Evolutionary conservation across 805 yeast genomes (phyloP).

Genomic region (Jamesozyma hellenica): DNA sequence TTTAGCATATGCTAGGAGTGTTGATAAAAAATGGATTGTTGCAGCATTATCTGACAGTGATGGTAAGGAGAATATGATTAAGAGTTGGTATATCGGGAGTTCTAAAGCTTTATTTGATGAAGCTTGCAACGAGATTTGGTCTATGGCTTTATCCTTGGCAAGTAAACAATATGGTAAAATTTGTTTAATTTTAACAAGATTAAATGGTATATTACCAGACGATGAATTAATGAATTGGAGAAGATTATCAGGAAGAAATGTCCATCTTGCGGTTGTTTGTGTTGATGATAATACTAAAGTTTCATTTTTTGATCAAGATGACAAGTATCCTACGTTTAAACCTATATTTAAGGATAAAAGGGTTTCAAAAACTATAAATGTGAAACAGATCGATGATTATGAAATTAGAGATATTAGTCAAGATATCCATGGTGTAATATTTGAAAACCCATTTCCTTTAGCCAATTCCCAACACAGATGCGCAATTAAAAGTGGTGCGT

Average conservation of each 20-base stretch:
- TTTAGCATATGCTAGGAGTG: slow-evolving; percentile 73
- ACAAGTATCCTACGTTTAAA: slow-evolving; percentile 28
- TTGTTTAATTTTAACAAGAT: slow-evolving; percentile 56
- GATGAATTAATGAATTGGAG: slow-evolving; percentile 78
- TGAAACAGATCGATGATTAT: slow-evolving; percentile 18
- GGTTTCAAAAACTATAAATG: slow-evolving; percentile 10
- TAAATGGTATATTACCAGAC: slow-evolving; percentile 68
- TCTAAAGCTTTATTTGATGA: slow-evolving; percentile 37
- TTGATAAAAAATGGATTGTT: slow-evolving; percentile 73
- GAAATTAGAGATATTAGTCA: slow-evolving; percentile 41
- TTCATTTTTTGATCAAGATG: slow-evolving; percentile 25
- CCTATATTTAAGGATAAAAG: slow-evolving; percentile 25
- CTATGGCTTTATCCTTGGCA: slow-evolving; percentile 40
- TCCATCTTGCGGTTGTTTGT: slow-evolving; percentile 60
- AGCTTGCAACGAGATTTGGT: slow-evolving; percentile 61
- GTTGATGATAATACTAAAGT: slow-evolving; percentile 51
- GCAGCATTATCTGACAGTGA: slow-evolving; percentile 86
- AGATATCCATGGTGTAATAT: slow-evolving; percentile 47
- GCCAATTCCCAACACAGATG: slow-evolving; percentile 61
- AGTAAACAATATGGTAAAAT: slow-evolving; percentile 38
- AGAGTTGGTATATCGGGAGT: slow-evolving; percentile 49
- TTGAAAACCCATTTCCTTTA: slow-evolving; percentile 53
- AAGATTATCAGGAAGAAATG: slow-evolving; percentile 48
- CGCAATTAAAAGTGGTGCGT: slow-evolving; percentile 62
- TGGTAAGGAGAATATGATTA: slow-evolving; percentile 52